Evolutionary conservation across 257 asterid genomes (phyloP).

Genomic region (Jasminum sambac): DNA sequence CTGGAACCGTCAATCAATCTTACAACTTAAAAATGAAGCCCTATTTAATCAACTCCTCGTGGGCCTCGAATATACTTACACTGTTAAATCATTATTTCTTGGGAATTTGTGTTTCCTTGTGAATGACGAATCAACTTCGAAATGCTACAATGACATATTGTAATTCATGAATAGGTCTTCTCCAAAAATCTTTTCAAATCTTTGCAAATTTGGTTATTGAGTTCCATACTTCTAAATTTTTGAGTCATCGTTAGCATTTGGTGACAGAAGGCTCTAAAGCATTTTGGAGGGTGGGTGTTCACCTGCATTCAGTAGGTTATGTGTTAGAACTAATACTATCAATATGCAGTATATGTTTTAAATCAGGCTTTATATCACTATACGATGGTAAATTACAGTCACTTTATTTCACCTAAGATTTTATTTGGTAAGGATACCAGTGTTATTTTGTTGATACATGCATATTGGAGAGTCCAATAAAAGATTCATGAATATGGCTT

Average conservation of each 20-base stretch:
- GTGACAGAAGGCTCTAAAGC: neutral
- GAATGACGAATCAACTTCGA: neutral
- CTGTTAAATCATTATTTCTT: neutral
- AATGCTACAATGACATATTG: neutral
- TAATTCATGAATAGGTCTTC: neutral
- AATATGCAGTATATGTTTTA: neutral
- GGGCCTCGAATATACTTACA: too few relatives aligned
- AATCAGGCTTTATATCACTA: neutral
- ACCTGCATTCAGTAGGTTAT: neutral
- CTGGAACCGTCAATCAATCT: too few relatives aligned
- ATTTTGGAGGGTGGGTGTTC: neutral
- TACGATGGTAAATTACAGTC: neutral
- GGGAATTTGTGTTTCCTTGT: slow-evolving; percentile 12
- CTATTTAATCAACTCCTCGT: too few relatives aligned
- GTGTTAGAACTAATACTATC: neutral
- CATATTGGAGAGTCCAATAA: neutral
- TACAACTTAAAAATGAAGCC: too few relatives aligned
- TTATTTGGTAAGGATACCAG: neutral
- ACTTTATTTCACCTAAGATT: too few relatives aligned
- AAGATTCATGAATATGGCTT: neutral
- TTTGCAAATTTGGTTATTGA: neutral
- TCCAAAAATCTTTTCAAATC: neutral
- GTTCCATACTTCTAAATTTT: neutral
- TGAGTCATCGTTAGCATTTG: neutral
- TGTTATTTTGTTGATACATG: neutral